These are phyloP conservation scores for Agaricus blazei DNA, from an alignment of 768 basidiomycete species.

Conservation along the genomic window DNA sequence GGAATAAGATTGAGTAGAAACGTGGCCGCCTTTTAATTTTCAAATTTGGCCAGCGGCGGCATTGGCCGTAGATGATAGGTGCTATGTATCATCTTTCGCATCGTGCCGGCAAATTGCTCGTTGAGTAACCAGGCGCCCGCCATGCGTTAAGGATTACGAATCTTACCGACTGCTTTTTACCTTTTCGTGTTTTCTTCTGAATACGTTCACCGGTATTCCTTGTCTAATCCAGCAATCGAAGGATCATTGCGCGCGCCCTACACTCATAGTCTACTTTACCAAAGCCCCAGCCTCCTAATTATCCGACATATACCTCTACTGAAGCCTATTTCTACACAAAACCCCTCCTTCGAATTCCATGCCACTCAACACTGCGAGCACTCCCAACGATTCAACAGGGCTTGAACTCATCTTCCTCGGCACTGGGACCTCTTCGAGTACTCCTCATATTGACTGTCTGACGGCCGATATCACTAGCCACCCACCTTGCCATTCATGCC, in stretches of 20 bases:
- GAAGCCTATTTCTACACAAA: neutral
- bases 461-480: slow-evolving; percentile 53
- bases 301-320: neutral
- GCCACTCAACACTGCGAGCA: neutral
- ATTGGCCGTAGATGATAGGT: too few species aligned
- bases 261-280: neutral
- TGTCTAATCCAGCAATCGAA: slow-evolving; percentile 1
- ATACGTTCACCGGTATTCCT: neutral
- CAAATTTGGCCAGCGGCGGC: too few species aligned
- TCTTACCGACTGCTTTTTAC: neutral
- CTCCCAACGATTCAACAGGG: slow-evolving; percentile 3
- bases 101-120: too few species aligned
- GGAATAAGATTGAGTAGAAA: too few species aligned
- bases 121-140: too few species aligned
- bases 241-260: neutral
- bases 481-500: slow-evolving; percentile 54
- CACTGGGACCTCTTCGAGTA: slow-evolving; percentile 72
- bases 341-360: neutral
- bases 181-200: slow-evolving; percentile 1
- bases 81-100: too few species aligned
- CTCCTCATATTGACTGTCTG: slow-evolving; percentile 71
- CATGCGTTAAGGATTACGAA: neutral
- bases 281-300: neutral
- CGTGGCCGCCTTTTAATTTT: too few species aligned
- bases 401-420: slow-evolving; percentile 76